A percentile compares a stretch with the other conserved stretches of the same genome.
phyloP scores from a whole-genome alignment of 805 yeast species.

The Sugiyamaella qingdaonensis region DNA sequence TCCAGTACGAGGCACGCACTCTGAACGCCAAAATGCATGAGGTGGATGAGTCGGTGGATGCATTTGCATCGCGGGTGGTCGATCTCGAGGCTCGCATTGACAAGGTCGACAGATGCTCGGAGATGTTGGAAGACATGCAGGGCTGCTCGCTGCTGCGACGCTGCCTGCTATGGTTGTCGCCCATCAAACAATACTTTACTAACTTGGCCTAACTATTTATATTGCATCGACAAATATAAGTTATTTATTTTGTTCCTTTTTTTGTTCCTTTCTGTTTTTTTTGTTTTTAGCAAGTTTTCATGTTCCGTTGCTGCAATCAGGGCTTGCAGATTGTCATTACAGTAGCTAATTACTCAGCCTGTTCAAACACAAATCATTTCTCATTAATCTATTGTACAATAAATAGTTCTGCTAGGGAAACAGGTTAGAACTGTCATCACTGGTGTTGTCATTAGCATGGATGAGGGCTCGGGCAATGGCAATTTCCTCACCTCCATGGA shows the following conservation, averaged over 20 bases:
- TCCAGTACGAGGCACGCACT: conserved; percentile 62
- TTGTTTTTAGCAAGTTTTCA: neutral
- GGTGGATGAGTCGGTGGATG: conserved; percentile 55
- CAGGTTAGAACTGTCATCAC: conserved; percentile 9
- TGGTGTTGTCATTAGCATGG: conserved; percentile 45
- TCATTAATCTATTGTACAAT: neutral
- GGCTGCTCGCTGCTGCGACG: neutral
- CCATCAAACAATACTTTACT: neutral
- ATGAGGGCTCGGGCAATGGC: conserved; percentile 65
- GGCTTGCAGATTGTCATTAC: neutral
- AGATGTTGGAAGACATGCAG: neutral
- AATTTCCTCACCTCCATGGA: conserved; percentile 45
- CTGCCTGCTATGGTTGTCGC: neutral
- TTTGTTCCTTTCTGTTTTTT: neutral
- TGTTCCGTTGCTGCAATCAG: neutral
- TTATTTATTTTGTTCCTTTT: neutral
- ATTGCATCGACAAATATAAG: neutral
- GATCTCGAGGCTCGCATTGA: conserved; percentile 31
- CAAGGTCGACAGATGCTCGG: conserved; percentile 4
- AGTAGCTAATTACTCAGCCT: too few species aligned
- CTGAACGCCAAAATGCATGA: conserved; percentile 60
- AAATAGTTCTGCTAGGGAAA: neutral
- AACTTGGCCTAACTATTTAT: neutral
- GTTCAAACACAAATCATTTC: neutral
- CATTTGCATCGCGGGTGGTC: conserved; percentile 40